Conservation (phyloP, 257 asterid genomes). For the Solanum bukasovii region DNA sequence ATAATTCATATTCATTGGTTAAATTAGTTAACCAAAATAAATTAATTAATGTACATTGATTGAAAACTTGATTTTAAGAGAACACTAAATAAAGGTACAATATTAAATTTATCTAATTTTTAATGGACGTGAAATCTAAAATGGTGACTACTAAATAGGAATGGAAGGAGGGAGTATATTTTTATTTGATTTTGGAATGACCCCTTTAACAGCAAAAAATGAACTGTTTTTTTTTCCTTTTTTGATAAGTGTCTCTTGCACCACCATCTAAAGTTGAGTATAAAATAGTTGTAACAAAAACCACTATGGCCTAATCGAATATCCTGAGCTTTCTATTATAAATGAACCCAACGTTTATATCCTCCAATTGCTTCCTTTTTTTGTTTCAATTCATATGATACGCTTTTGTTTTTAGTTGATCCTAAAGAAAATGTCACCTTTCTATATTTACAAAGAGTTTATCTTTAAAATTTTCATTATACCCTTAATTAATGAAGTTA, state of each 20-base stretch:
- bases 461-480: not conserved
- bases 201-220: not conserved
- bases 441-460: not conserved
- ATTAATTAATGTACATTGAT: not conserved
- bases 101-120: too few species aligned
- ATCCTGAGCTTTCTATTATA: not conserved
- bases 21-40: too few species aligned
- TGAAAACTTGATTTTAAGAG: too few species aligned
- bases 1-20: too few species aligned
- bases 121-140: not conserved
- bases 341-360: not conserved
- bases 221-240: not conserved
- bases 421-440: not conserved
- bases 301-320: not conserved
- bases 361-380: not conserved
- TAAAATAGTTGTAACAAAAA: not conserved
- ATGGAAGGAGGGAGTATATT: too few species aligned
- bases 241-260: not conserved
- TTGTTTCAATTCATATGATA: accelerated
- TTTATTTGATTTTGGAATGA: not conserved
- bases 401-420: not conserved
- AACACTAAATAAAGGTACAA: not conserved
- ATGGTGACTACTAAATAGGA: too few species aligned
- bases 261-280: not conserved
- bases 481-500: not conserved